Evolutionary conservation across 1,284 basidiomycete genomes (phyloP).

Genomic region (Cutaneotrichosporon sp.): DNA sequence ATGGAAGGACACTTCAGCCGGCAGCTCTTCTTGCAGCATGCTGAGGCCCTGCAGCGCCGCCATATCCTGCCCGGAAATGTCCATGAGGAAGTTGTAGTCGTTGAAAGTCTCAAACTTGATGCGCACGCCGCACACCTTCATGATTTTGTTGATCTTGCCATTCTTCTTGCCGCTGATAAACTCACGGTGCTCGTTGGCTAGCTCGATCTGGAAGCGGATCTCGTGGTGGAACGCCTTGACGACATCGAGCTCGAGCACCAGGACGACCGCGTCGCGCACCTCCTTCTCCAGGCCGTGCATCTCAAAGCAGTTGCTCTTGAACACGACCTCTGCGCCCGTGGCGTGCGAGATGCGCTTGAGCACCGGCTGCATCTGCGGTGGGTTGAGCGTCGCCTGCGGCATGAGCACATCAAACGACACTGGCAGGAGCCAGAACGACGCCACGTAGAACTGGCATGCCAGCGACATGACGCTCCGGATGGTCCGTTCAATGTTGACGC

Average conservation of each 20-base stretch:
- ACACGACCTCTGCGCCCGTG: slow-evolving; percentile 91
- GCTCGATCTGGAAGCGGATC: slow-evolving; percentile 96
- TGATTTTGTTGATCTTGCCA: slow-evolving; percentile 97
- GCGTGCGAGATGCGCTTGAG: slow-evolving; percentile 82
- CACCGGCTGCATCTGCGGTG: slow-evolving; percentile 77
- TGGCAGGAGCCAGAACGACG: slow-evolving; percentile 92
- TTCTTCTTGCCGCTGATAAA: slow-evolving; percentile 99
- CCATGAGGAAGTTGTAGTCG: slow-evolving; percentile 98
- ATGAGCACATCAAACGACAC: slow-evolving; percentile 89
- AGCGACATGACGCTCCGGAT: slow-evolving; percentile 94
- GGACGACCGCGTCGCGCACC: slow-evolving; percentile 79
- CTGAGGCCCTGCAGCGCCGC: slow-evolving; percentile 84
- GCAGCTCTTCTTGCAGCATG: slow-evolving; percentile 91
- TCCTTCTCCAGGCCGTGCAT: slow-evolving; percentile 94
- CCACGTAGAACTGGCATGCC: slow-evolving; percentile 92
- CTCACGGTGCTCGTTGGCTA: slow-evolving; percentile 96
- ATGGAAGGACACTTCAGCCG: slow-evolving; percentile 98
- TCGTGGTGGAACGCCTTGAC: slow-evolving; percentile 90
- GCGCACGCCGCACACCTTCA: slow-evolving; percentile 92
- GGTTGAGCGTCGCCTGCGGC: slow-evolving; percentile 71
- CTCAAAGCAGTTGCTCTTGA: slow-evolving; percentile 97
- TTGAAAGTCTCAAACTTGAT: slow-evolving; percentile 99
- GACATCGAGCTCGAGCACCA: slow-evolving; percentile 85
- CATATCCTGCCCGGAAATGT: slow-evolving; percentile 77
- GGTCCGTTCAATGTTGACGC: slow-evolving; percentile 92